Evolutionary conservation across 768 basidiomycete species (phyloP), one percentile per base, ranked within the genome.

Genomic region (Pleurotus tuber-regium): DNA sequence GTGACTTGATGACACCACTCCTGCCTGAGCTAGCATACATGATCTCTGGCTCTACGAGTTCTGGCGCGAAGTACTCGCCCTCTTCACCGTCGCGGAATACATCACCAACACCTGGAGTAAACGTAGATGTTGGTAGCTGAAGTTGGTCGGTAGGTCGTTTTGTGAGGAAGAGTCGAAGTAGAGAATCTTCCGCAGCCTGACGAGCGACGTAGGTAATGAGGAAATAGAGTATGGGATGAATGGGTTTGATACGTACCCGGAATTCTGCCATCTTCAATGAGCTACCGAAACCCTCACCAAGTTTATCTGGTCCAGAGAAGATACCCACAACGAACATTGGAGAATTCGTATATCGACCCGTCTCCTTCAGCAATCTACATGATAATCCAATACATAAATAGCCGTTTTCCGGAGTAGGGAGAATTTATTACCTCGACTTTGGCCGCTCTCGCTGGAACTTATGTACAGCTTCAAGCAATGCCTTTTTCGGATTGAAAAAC

Each of bases 311-410:
- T 33, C 84, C 92, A 19, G 84, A 90, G 66, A 82, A 98, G 53
- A 97, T 87, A 14, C 93, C 97, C n/a, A 96, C 87, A n/a, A 97
- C 88, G 66, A 89, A 99, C 31, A 95, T 79, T 1, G 97, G 95
- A 2, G 92, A 86, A 59, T 90, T 89, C 1, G 92, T 89, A 58
- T 84, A 84, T 40, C 94, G 87, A 63, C 97, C 97, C 0, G 94
- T 93, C 67, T 98, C 95, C 63, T 88, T 92, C 53, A 99, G 71
- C 49, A 99, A 68, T 65, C 93, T 94, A 53, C 4, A 16, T 9
- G 14, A 16, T 46, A 3, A n/a, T n/a, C n/a, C n/a, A n/a, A n/a
- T n/a, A n/a, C n/a, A n/a, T n/a, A n/a, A n/a, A n/a, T n/a, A n/a
- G n/a, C n/a, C n/a, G n/a, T n/a, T n/a, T n/a, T n/a, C n/a, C n/a